Percentiles rank a stretch among this genome's conserved stretches.
Evolutionary conservation across 768 basidiomycete species (phyloP).

Genomic region (Boletellus emodensis): DNA sequence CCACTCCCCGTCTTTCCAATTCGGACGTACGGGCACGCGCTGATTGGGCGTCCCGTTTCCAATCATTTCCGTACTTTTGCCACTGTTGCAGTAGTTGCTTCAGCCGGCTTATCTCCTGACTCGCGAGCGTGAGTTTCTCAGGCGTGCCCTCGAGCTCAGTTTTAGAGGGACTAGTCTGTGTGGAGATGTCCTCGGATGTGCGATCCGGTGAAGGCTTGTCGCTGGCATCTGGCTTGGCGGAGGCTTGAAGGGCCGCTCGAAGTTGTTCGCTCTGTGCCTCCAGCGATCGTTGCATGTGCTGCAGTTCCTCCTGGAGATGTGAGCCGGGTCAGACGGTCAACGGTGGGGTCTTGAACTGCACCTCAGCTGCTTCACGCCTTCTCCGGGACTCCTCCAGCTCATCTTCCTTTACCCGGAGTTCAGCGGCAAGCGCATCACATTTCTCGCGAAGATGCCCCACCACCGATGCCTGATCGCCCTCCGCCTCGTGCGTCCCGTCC

Average conservation of each 20-base stretch:
- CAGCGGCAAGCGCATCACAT: constrained; percentile 14
- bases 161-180: neutral
- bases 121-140: constrained; percentile 14
- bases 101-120: constrained; percentile 17
- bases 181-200: constrained; percentile 3
- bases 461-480: constrained; percentile 9
- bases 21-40: constrained; percentile 10
- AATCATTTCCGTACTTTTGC: constrained; percentile 23
- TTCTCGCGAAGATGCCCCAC: constrained; percentile 8
- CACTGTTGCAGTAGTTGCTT: constrained; percentile 20
- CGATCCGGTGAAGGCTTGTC: constrained; percentile 1
- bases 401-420: constrained; percentile 19
- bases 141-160: constrained; percentile 1
- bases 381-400: constrained; percentile 16
- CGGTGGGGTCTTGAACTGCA: constrained; percentile 8
- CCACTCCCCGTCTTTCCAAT: constrained; percentile 8
- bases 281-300: constrained; percentile 10
- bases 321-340: constrained; percentile 3
- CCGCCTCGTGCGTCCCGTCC: neutral
- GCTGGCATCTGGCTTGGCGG: constrained; percentile 3
- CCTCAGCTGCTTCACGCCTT: constrained; percentile 17
- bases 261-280: constrained; percentile 20
- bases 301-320: constrained; percentile 18
- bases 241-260: constrained; percentile 9
- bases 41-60: constrained; percentile 22